Evolutionary conservation across 176 grass and related monocot species (phyloP).

Genomic region (Panicum miliaceum): DNA sequence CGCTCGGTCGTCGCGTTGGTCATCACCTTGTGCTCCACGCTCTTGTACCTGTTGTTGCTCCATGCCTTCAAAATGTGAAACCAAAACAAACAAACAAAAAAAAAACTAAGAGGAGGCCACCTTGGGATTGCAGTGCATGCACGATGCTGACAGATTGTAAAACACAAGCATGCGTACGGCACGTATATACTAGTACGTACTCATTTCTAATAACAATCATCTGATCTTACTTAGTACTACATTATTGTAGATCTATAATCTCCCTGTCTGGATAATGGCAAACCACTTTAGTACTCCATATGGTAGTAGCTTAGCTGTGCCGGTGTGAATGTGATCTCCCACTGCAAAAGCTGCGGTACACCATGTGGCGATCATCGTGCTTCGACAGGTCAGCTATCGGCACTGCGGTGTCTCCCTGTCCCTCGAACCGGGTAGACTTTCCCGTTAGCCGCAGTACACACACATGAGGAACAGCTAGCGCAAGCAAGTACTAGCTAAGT

Average conservation of each 20-base stretch:
- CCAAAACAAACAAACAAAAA: not conserved
- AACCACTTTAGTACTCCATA: constrained; percentile 5
- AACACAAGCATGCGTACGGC: not conserved
- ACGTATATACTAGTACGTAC: too few species aligned
- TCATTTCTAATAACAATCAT: not conserved
- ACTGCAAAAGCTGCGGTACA: constrained; percentile 31
- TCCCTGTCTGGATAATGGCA: not conserved
- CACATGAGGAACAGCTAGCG: not conserved
- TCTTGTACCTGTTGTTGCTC: constrained; percentile 95
- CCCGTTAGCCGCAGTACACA: constrained; percentile 17
- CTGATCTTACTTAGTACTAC: not conserved
- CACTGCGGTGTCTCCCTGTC: constrained; percentile 39
- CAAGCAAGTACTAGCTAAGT: too few species aligned
- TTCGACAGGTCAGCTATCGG: constrained; percentile 15
- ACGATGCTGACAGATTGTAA: constrained; percentile 5
- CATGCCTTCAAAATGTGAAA: constrained; percentile 56
- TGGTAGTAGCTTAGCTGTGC: constrained; percentile 8
- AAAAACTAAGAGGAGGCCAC: not conserved
- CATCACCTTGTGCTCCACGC: constrained; percentile 84
- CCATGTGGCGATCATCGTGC: constrained; percentile 27
- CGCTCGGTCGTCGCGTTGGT: constrained; percentile 64
- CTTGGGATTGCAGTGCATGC: not conserved
- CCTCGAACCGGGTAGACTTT: not conserved
- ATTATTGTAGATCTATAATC: not conserved
- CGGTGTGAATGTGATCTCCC: not conserved